Evolutionary conservation across 2,329 filamentous ascomycete genomes (phyloP).

Genomic region (Cordyceps tenuipes): DNA sequence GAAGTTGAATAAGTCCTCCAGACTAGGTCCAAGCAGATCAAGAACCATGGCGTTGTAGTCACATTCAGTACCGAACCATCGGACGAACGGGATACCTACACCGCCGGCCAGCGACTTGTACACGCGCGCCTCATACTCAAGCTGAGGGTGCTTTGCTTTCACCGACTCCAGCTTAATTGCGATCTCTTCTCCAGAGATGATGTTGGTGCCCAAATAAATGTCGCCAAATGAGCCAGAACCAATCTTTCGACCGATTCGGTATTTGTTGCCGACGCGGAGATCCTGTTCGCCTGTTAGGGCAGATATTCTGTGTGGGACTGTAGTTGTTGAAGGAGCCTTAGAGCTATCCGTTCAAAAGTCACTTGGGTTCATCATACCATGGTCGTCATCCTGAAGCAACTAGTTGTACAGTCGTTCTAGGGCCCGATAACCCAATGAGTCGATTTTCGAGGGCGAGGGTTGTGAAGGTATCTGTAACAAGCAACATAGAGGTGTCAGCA

Average conservation of each 20-base stretch:
- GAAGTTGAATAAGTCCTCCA: slow-evolving; percentile 99
- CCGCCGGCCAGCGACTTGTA: slow-evolving; percentile 86
- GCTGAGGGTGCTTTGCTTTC: slow-evolving; percentile 98
- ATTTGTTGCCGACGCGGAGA: slow-evolving; percentile 98
- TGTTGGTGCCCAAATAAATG: slow-evolving; percentile 98
- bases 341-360: background rate
- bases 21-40: slow-evolving; percentile 85
- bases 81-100: slow-evolving; percentile 96
- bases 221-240: slow-evolving; percentile 96
- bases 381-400: slow-evolving; percentile 36
- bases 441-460: background rate
- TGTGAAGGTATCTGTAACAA: background rate
- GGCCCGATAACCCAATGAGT: background rate
- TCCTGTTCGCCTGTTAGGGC: slow-evolving; percentile 49
- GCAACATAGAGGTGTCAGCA: background rate
- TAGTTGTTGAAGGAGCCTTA: too few species aligned
- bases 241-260: slow-evolving; percentile 98
- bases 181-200: slow-evolving; percentile 98
- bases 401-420: background rate
- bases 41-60: slow-evolving; percentile 99
- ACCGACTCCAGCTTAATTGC: slow-evolving; percentile 99
- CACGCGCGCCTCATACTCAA: slow-evolving; percentile 97
- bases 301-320: background rate
- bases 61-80: slow-evolving; percentile 99
- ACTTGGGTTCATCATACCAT: slow-evolving; percentile 34